Evolutionary conservation across 371 early-diverging fungal species (phyloP).

Genomic region (Phascolomyces articulosus): DNA sequence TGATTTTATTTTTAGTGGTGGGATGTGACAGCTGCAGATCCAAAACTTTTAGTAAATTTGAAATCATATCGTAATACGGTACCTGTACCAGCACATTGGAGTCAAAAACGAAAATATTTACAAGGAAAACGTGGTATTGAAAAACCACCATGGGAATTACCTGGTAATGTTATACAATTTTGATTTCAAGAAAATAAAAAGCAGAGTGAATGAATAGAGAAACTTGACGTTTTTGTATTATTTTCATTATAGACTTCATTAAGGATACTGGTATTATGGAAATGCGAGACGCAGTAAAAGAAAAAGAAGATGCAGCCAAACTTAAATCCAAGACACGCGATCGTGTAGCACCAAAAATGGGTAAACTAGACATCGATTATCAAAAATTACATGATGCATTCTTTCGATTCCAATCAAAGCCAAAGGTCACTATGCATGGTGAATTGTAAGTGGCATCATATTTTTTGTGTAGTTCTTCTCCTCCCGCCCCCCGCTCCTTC

Average conservation of each 20-base stretch:
- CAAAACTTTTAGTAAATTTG: constrained; percentile 85
- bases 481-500: too few relatives aligned
- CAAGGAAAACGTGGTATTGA: constrained; percentile 96
- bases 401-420: constrained; percentile 92
- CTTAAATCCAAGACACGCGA: constrained; percentile 89
- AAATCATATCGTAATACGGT: constrained; percentile 94
- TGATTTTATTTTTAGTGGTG: constrained; percentile 66
- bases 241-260: constrained; percentile 76
- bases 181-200: too few relatives aligned
- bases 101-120: constrained; percentile 93
- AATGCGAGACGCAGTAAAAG: constrained; percentile 88
- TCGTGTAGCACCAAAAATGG: constrained; percentile 93
- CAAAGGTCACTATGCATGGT: constrained; percentile 83
- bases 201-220: too few relatives aligned
- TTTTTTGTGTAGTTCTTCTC: too few relatives aligned
- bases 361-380: constrained; percentile 94
- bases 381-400: constrained; percentile 97
- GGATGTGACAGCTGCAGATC: constrained; percentile 92
- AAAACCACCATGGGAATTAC: constrained; percentile 94
- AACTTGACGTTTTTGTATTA: too few relatives aligned
- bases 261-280: constrained; percentile 97
- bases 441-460: constrained; percentile 87
- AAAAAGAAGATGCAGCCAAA: constrained; percentile 78
- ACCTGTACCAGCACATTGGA: constrained; percentile 97
- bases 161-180: constrained; percentile 71